Evolutionary conservation across 1,284 basidiomycete species (phyloP).

Genomic region (Waitea zeae): DNA sequence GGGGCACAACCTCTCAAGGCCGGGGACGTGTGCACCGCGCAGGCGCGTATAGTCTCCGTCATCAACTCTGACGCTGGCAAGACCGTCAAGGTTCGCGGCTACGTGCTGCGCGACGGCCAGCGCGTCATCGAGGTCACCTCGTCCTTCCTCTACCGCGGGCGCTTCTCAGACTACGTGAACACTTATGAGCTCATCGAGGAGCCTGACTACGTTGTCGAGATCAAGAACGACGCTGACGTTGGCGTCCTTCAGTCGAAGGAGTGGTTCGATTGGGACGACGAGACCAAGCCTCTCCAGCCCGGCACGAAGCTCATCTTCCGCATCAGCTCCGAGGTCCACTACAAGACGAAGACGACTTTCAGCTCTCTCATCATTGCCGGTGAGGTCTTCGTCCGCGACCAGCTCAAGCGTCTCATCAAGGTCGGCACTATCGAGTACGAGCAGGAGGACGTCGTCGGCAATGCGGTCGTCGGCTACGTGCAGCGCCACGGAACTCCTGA

Average conservation of each 20-base stretch:
- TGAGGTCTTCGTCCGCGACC: conserved; percentile 72
- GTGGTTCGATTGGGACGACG: conserved; percentile 95
- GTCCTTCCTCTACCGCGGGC: conserved; percentile 92
- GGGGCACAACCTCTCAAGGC: conserved; percentile 64
- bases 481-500: conserved; percentile 77
- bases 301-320: conserved; percentile 85
- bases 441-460: conserved; percentile 78
- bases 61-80: conserved; percentile 89
- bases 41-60: conserved; percentile 80
- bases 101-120: conserved; percentile 58
- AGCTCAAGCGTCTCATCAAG: conserved; percentile 73
- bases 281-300: conserved; percentile 57
- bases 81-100: conserved; percentile 82
- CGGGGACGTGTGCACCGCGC: conserved; percentile 83
- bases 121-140: conserved; percentile 90
- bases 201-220: conserved; percentile 69
- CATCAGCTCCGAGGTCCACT: conserved; percentile 69
- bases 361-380: conserved; percentile 73
- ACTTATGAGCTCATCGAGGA: conserved; percentile 91
- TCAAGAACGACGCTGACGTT: conserved; percentile 67
- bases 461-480: conserved; percentile 87
- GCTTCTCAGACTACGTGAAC: conserved; percentile 85
- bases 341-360: conserved; percentile 84
- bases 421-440: conserved; percentile 81
- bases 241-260: conserved; percentile 91